Evolutionary conservation across 208 protist species (phyloP).

Genomic region (Trypanosoma brucei): DNA sequence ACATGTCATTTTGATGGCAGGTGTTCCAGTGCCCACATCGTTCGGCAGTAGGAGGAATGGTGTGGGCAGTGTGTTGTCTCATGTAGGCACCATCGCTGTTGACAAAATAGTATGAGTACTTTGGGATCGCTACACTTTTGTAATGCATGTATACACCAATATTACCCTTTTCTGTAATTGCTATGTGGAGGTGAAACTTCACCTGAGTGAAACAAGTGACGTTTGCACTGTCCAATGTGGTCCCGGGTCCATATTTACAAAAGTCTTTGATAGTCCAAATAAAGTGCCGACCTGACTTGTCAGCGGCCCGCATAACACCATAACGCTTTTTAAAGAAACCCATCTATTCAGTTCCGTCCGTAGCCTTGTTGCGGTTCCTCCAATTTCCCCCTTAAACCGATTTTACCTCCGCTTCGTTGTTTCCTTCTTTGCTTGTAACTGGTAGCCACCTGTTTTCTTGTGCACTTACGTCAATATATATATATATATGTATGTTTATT

Average conservation of each 20-base stretch:
- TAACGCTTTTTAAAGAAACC: constrained; percentile 59
- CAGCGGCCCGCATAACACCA: constrained; percentile 50
- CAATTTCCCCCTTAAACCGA: background rate
- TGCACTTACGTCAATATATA: too few species aligned
- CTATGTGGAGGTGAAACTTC: constrained; percentile 88
- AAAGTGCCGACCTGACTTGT: constrained; percentile 46
- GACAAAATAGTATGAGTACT: constrained; percentile 86
- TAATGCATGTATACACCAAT: constrained; percentile 86
- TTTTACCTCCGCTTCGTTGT: too few species aligned
- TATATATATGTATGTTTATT: too few species aligned
- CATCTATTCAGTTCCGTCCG: constrained; percentile 37
- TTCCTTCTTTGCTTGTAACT: too few species aligned
- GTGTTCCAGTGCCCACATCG: constrained; percentile 88
- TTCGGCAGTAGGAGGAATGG: constrained; percentile 64
- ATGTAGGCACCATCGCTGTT: constrained; percentile 57
- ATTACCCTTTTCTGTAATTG: constrained; percentile 37
- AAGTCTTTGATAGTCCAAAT: constrained; percentile 72
- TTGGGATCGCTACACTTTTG: constrained; percentile 80
- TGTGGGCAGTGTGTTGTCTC: constrained; percentile 88
- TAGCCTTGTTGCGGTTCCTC: background rate
- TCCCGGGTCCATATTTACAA: constrained; percentile 23
- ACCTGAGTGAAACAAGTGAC: constrained; percentile 49
- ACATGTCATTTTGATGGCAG: constrained; percentile 48
- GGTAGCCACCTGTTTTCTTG: too few species aligned
- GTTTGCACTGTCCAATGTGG: constrained; percentile 69